A percentile compares a stretch with the other conserved stretches of the same genome.
These are phyloP conservation scores for Avena atlantica DNA, from an alignment of 176 grass and related monocot genomes.

Conservation along the genomic window DNA sequence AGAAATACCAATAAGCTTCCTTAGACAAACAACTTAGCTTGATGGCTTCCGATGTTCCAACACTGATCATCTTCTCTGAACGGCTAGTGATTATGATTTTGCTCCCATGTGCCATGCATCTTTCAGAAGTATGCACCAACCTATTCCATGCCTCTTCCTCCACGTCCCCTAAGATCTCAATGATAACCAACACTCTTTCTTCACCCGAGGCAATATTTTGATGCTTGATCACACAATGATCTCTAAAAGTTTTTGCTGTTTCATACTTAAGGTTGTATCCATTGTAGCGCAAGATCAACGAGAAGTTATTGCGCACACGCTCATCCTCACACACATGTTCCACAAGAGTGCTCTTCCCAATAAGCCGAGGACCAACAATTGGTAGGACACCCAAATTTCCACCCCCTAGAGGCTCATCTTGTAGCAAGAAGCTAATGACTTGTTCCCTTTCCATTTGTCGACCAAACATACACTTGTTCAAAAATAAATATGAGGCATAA, in stretches of 20 bases:
- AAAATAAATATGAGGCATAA: not conserved
- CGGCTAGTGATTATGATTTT: conserved; percentile 16
- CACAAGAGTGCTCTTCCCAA: conserved; percentile 27
- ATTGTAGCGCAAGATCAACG: not conserved
- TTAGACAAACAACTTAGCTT: not conserved
- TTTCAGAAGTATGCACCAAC: not conserved
- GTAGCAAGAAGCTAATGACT: not conserved
- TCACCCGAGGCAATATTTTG: not conserved
- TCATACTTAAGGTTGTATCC: not conserved
- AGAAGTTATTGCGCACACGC: not conserved
- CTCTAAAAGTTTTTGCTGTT: fast-evolving
- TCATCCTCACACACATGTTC: not conserved
- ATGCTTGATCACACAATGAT: not conserved
- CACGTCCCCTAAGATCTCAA: not conserved
- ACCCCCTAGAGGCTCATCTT: not conserved
- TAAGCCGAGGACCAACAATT: not conserved
- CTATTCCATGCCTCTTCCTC: conserved; percentile 10
- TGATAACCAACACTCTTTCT: conserved; percentile 3
- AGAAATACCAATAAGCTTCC: conserved; percentile 39
- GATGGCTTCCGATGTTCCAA: not conserved
- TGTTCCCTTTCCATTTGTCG: conserved; percentile 33
- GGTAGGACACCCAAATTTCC: not conserved
- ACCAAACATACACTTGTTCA: not conserved
- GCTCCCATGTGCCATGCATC: not conserved
- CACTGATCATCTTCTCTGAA: not conserved